Evolutionary conservation across 2,329 filamentous ascomycete species (phyloP).

Genomic region (Xylaria digitata): DNA sequence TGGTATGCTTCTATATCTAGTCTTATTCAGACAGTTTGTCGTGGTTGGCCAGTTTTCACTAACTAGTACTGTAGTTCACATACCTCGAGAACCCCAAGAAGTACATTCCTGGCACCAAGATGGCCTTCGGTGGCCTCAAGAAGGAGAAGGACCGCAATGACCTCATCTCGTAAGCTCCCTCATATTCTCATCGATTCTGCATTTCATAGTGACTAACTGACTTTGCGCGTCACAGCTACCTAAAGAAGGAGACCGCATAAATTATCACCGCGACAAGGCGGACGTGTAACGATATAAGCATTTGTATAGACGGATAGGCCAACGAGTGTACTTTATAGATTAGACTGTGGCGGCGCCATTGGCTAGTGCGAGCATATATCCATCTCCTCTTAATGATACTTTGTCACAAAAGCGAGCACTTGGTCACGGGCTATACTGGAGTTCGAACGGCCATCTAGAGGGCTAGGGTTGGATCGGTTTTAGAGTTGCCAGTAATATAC

Average conservation of each 20-base stretch:
- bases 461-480: conserved; percentile 31
- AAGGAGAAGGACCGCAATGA: conserved; percentile 99
- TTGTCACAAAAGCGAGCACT: conserved; percentile 27
- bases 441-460: conserved; percentile 34
- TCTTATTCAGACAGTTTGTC: too few relatives aligned
- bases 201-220: conserved; percentile 7
- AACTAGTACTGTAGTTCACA: conserved; percentile 71
- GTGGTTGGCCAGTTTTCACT: not conserved
- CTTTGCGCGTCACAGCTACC: conserved; percentile 62
- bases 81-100: conserved; percentile 99
- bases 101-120: conserved; percentile 99
- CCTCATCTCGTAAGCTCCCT: conserved; percentile 86
- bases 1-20: conserved; percentile 66
- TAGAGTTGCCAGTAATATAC: conserved; percentile 34
- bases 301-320: conserved; percentile 51
- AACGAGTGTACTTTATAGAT: conserved; percentile 51
- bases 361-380: conserved; percentile 46
- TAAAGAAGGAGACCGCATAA: conserved; percentile 77
- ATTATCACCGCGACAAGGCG: conserved; percentile 50
- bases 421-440: conserved; percentile 33
- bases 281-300: conserved; percentile 52
- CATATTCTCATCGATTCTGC: not conserved
- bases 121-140: conserved; percentile 99
- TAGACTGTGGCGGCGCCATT: conserved; percentile 48
- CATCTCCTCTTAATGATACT: conserved; percentile 48